Evolutionary conservation across 2,329 filamentous ascomycete genomes (phyloP).

Genomic region (Tolypocladium endophyticum): DNA sequence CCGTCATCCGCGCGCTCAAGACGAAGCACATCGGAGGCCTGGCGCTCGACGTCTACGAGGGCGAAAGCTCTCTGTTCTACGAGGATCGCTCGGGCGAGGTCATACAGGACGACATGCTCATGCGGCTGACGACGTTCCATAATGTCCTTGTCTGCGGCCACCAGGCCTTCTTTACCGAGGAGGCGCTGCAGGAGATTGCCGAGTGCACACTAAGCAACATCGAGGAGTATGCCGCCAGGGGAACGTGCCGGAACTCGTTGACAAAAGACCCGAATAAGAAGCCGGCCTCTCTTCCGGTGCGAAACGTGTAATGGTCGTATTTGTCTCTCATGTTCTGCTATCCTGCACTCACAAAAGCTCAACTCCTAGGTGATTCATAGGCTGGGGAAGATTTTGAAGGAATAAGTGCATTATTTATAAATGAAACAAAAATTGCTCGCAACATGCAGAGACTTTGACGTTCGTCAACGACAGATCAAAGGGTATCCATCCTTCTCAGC

Average conservation of each 20-base stretch:
- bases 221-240: conserved; percentile 24
- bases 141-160: conserved; percentile 59
- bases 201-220: conserved; percentile 48
- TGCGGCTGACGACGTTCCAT: conserved; percentile 56
- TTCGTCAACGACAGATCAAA: background rate
- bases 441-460: background rate
- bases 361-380: background rate
- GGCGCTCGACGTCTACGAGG: conserved; percentile 60
- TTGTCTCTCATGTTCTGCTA: background rate
- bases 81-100: conserved; percentile 54
- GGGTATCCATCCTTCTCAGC: background rate
- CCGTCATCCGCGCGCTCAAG: conserved; percentile 52
- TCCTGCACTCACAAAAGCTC: no score
- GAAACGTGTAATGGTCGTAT: conserved; percentile 6
- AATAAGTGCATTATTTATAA: background rate
- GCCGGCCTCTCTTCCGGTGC: conserved; percentile 7
- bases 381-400: background rate
- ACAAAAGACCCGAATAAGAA: conserved; percentile 12
- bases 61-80: conserved; percentile 54
- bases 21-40: conserved; percentile 47
- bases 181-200: conserved; percentile 55
- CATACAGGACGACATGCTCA: conserved; percentile 55
- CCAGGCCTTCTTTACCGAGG: conserved; percentile 59
- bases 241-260: conserved; percentile 24
- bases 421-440: background rate